These are phyloP conservation scores for Pisolithus thermaeus DNA, from an alignment of 1,284 basidiomycete genomes.

Conservation along the genomic window DNA sequence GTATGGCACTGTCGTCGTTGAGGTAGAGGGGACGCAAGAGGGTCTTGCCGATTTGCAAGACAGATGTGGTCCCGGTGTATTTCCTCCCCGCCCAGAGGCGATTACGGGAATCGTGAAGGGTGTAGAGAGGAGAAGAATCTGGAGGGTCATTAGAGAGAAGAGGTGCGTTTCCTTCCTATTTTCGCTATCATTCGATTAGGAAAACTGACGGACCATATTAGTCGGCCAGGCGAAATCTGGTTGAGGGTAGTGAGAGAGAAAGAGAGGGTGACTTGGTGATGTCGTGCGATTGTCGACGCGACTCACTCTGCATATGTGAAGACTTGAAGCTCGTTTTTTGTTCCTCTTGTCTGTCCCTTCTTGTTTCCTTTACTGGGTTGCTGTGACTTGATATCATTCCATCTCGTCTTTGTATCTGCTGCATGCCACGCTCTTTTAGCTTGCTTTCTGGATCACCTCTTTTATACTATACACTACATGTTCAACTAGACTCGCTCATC, in stretches of 20 bases:
- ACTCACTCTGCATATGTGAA: neutral
- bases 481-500: neutral
- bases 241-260: slow-evolving; percentile 60
- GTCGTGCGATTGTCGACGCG: neutral
- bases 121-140: slow-evolving; percentile 50
- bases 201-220: slow-evolving; percentile 24
- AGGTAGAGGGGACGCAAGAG: slow-evolving; percentile 80
- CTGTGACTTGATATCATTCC: neutral
- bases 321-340: slow-evolving; percentile 1
- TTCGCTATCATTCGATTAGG: slow-evolving; percentile 4
- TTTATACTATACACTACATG: neutral
- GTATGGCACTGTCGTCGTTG: slow-evolving; percentile 74
- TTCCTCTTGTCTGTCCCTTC: neutral
- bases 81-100: slow-evolving; percentile 48
- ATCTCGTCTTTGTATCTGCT: neutral
- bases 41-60: slow-evolving; percentile 70
- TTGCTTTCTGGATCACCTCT: neutral
- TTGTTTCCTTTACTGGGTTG: neutral
- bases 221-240: slow-evolving; percentile 80
- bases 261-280: slow-evolving; percentile 42
- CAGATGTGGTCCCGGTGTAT: slow-evolving; percentile 59
- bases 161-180: slow-evolving; percentile 44
- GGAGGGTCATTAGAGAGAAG: slow-evolving; percentile 65
- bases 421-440: neutral
- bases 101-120: slow-evolving; percentile 24